Conservation (phyloP, 768 basidiomycete species). For the Boletus insuetus region DNA sequence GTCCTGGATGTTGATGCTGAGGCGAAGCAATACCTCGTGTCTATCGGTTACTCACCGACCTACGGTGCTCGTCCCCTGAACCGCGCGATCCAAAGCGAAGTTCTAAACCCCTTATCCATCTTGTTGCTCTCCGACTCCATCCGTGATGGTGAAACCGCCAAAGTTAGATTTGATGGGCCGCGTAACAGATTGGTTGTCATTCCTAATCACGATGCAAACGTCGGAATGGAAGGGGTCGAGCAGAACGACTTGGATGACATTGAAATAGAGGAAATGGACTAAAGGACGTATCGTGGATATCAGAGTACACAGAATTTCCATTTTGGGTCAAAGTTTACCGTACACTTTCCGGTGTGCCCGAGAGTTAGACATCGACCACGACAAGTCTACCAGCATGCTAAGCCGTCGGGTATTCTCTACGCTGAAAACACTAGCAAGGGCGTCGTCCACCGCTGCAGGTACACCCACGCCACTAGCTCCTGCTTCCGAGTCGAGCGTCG, state of each 20-base stretch:
- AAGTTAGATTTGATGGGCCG: slow-evolving; percentile 76
- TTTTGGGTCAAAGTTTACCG: slow-evolving; percentile 7
- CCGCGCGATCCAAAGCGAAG: slow-evolving; percentile 86
- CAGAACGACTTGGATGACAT: slow-evolving; percentile 60
- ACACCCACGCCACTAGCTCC: slow-evolving; percentile 8
- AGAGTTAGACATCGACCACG: slow-evolving; percentile 7
- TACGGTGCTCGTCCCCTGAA: slow-evolving; percentile 95
- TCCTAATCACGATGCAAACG: slow-evolving; percentile 74
- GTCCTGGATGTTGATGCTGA: slow-evolving; percentile 70
- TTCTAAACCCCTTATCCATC: slow-evolving; percentile 87
- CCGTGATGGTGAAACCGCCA: slow-evolving; percentile 75
- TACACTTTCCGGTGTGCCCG: not conserved
- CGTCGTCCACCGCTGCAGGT: slow-evolving; percentile 23
- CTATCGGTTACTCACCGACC: slow-evolving; percentile 72
- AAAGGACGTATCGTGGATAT: not conserved
- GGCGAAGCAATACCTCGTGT: slow-evolving; percentile 72
- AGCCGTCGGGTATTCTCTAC: slow-evolving; percentile 24
- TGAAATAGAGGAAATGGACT: slow-evolving; percentile 25
- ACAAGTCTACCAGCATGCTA: slow-evolving; percentile 22
- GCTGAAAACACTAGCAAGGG: slow-evolving; percentile 15
- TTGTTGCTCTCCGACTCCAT: slow-evolving; percentile 82
- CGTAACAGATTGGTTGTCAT: slow-evolving; percentile 74
- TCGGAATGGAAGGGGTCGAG: slow-evolving; percentile 44
- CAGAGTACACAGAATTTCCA: slow-evolving; percentile 6
- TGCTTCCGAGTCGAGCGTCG: slow-evolving; percentile 31